Base-by-base conservation (phyloP, 2,329 filamentous ascomycete genomes). In the Pleurostoma richardsiae region DNA sequence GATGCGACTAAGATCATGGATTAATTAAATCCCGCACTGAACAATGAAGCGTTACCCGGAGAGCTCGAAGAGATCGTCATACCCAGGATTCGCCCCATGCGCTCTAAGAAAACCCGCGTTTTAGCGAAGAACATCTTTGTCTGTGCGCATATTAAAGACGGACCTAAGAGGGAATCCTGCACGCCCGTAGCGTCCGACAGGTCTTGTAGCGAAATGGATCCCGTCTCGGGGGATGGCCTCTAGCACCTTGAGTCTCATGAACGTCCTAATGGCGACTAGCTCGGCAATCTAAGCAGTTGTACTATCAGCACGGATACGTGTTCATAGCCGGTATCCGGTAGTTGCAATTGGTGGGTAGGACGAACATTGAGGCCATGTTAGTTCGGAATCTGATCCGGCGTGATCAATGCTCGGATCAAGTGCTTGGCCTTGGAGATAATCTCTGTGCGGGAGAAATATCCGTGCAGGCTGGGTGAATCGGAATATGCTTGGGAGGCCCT, bases 341-440 rank as follows among this genome's bases (percentile, higher is more conserved):
- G n/a, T 36, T 36, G 33, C 8, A n/a, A 8, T 36, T 36, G 33
- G 33, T 36, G n/a, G n/a, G 19, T 10, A 2, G 4, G 4, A 44
- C 59, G 40, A 33, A 62, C 60, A 44, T 64, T 59, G 27, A 65
- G 53, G 6, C 60, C 60, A 51, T 64, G 61, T 39, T 63, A 59
- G 39, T 62, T 61, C n/a, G 60, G 60, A 11, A 52, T 56, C 52
- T 59, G 53, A 29, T 64, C 60, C 1, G 60, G 54, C 1, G 56
- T 49, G 33, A 57, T 54, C 30, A 63, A 49, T 6, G 59, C 48
- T 28, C 59, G 52, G 5, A 54, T 56, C 19, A 65, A 48, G n/a
- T 55, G 31, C 45, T 56, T 60, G 4, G 55, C 56, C 41, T 55
- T 58, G 7, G 52, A 52, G 11, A 62, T 56, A n/a, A 62, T 52